Evolutionary conservation across 2,329 filamentous ascomycete species (phyloP).

Genomic region (Alternaria arborescens): DNA sequence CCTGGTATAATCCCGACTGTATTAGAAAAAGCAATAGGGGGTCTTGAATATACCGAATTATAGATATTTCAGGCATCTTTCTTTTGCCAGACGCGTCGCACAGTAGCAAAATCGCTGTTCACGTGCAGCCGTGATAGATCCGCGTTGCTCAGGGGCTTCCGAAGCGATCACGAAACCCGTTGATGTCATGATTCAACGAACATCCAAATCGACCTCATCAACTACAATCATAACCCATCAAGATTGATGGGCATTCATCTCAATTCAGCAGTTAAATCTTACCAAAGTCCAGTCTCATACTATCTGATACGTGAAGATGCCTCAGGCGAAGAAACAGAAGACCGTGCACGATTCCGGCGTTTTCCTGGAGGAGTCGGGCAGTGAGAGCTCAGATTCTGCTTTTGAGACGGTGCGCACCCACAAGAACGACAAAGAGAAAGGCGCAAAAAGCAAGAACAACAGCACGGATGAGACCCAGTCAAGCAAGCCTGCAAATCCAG

Average conservation of each 20-base stretch:
- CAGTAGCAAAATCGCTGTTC: not conserved
- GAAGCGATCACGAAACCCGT: slow-evolving; percentile 16
- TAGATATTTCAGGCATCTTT: not conserved
- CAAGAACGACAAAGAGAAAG: slow-evolving; percentile 6
- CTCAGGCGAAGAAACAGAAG: slow-evolving; percentile 22
- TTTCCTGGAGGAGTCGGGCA: slow-evolving; percentile 11
- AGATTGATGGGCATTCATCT: not conserved
- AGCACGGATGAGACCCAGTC: not conserved
- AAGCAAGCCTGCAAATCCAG: not conserved
- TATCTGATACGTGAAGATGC: slow-evolving; percentile 14
- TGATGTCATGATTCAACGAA: slow-evolving; percentile 16
- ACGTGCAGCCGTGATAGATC: slow-evolving; percentile 18
- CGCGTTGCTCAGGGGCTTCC: slow-evolving; percentile 10
- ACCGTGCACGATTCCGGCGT: slow-evolving; percentile 8
- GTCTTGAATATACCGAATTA: not conserved
- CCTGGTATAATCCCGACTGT: not conserved
- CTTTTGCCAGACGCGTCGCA: not conserved
- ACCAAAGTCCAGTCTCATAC: not conserved
- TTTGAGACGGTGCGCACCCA: slow-evolving; percentile 7
- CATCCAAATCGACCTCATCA: not conserved
- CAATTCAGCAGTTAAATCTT: not conserved
- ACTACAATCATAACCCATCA: not conserved
- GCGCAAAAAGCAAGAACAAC: not conserved
- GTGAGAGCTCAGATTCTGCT: slow-evolving; percentile 10
- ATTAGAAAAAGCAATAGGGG: not conserved